Base-by-base conservation (phyloP, 1,284 basidiomycete species). In the Grifola frondosa region DNA sequence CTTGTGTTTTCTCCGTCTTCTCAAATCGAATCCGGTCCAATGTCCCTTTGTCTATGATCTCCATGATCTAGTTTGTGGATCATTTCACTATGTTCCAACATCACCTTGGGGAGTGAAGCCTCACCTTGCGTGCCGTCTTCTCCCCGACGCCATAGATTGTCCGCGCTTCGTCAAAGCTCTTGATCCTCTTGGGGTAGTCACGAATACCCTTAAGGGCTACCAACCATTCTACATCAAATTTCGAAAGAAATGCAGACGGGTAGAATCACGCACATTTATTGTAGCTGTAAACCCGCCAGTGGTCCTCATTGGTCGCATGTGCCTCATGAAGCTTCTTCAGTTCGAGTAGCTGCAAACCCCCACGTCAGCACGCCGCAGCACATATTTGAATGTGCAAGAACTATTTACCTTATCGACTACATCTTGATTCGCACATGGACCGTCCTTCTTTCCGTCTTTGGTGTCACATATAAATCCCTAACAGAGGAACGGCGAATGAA, bases 21-120 rank as follows among this genome's bases (percentile, higher is more conserved):
- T 85, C 82, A 46, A 78, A 78, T 20, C 65, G 63, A 43, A 89
- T 80, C 20, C 86, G 75, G 17, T 68, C 68, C 20, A 88, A 68
- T 29, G 73, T 64, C 0, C 89, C 89, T 0, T 87, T 90, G 46
- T 79, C 59, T 20, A 88, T 60, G 20, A 91, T 88, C 61, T 91
- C 89, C 71, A 81, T 77, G 39, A 91, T 86, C 85, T 91, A 36
- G 23, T 29, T n/a, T n/a, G n/a, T n/a, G n/a, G n/a, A n/a, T n/a
- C n/a, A n/a, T n/a, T n/a, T n/a, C n/a, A n/a, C n/a, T n/a, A n/a
- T n/a, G n/a, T n/a, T n/a, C n/a, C n/a, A n/a, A 26, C 29, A 31
- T 24, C 30, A n/a, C 23, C 23, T 22, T 11, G 36, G 37, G 25
- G 19, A 30, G 25, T 6, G 32, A 10, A 29, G 6, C 17, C 64